phyloP scores from a whole-genome alignment of 345 rosid genomes.

The Corchorus olitorius region DNA sequence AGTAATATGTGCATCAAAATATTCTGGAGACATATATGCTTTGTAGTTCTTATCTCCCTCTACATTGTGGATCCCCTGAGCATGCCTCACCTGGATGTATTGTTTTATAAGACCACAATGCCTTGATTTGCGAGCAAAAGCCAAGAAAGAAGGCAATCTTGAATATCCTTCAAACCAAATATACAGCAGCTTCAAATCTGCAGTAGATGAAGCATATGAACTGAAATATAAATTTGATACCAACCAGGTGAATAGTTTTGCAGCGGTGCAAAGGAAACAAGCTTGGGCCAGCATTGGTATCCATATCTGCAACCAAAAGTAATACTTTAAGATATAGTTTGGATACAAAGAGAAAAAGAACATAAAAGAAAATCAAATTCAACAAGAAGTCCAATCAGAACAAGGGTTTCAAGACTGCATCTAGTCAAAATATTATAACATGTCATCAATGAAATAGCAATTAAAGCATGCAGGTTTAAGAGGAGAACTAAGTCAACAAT shows the following conservation, averaged over 20 bases:
- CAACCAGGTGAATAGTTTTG: conserved; percentile 89
- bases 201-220: conserved; percentile 20
- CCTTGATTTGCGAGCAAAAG: conserved; percentile 48
- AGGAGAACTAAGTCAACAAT: conserved; percentile 5
- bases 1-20: conserved; percentile 89
- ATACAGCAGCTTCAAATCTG: conserved; percentile 45
- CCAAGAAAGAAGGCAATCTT: conserved; percentile 53
- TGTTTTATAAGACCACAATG: conserved; percentile 51
- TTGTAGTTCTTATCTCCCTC: conserved; percentile 91
- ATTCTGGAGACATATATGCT: conserved; percentile 81
- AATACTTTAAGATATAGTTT: background rate
- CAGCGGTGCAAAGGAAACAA: conserved; percentile 93
- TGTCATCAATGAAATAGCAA: background rate
- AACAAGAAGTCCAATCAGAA: background rate
- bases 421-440: background rate
- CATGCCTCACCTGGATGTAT: conserved; percentile 94
- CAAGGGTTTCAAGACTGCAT: background rate
- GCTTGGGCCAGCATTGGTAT: conserved; percentile 56
- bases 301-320: conserved; percentile 69
- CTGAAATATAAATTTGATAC: conserved; percentile 40
- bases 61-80: conserved; percentile 95
- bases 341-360: background rate
- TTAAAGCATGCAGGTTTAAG: background rate
- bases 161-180: conserved; percentile 45
- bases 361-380: background rate